A percentile compares a stretch with the other conserved stretches of the same genome.
phyloP scores from a whole-genome alignment of 164 flowering plant species.

The Vitis cinerea region DNA sequence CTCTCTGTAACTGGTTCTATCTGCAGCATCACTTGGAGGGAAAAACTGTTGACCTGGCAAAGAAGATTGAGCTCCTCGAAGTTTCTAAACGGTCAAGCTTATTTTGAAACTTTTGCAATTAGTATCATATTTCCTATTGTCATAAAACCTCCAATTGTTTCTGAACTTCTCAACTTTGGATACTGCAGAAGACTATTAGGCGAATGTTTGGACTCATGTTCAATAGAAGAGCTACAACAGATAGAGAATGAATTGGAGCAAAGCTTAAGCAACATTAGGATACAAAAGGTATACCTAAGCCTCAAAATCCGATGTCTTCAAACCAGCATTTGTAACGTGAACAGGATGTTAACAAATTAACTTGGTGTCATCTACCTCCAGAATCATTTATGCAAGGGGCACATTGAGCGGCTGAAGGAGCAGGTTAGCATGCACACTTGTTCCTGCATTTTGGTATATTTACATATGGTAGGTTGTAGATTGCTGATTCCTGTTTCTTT shows the following conservation, averaged over 20 bases:
- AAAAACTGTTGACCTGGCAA: constrained; percentile 22
- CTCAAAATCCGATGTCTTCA: no score
- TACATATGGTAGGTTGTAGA: no score
- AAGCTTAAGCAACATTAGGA: constrained; percentile 47
- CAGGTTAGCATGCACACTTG: constrained; percentile 25
- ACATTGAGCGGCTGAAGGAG: constrained; percentile 46
- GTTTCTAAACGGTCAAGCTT: constrained; percentile 29
- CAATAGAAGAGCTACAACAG: constrained; percentile 45
- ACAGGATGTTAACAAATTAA: no score
- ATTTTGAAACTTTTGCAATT: constrained; percentile 4
- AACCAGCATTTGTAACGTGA: no score
- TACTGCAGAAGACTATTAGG: constrained; percentile 47
- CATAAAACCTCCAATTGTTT: background rate
- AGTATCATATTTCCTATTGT: no score
- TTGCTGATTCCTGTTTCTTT: background rate
- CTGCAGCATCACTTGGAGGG: constrained; percentile 29
- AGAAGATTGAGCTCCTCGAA: constrained; percentile 45
- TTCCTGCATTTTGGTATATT: no score
- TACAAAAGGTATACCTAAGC: constrained; percentile 44
- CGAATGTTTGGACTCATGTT: constrained; percentile 41
- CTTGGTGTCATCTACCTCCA: constrained; percentile 9
- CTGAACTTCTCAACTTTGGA: background rate
- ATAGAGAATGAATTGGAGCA: constrained; percentile 43
- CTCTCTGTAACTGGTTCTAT: background rate
- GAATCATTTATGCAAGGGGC: constrained; percentile 34